These are phyloP conservation scores for Sphagnum contortum DNA, from an alignment of 225 moss, liverwort and hornwort genomes.

Conservation along the genomic window DNA sequence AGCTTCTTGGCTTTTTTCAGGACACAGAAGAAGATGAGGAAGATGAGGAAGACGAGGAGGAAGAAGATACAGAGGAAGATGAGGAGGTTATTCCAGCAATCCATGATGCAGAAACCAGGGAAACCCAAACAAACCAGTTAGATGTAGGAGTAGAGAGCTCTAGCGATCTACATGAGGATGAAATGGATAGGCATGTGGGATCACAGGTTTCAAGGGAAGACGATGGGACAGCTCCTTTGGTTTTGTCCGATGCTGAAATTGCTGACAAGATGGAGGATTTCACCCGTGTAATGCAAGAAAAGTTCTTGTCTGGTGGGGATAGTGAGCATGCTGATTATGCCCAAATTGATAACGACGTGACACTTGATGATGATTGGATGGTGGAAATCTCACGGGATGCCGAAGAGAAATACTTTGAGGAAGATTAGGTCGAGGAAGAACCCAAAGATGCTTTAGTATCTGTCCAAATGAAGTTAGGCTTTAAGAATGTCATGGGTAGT, in stretches of 20 bases:
- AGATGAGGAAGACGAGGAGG: no score
- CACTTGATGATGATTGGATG: slow-evolving; percentile 65
- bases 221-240: slow-evolving; percentile 1
- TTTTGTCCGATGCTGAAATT: slow-evolving; percentile 25
- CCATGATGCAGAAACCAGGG: no score
- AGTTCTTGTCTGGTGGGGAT: slow-evolving; percentile 53
- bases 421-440: slow-evolving; percentile 15
- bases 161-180: slow-evolving; percentile 4
- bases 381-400: slow-evolving; percentile 59
- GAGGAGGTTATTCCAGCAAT: no score
- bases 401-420: slow-evolving; percentile 58
- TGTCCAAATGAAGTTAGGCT: no score
- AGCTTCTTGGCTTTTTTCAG: slow-evolving; percentile 9
- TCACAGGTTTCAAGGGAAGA: slow-evolving; percentile 4
- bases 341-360: slow-evolving; percentile 39
- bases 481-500: no score
- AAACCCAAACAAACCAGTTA: slow-evolving; percentile 1
- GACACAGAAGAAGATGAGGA: slow-evolving; percentile 50
- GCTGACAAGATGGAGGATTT: slow-evolving; percentile 54
- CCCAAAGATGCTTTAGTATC: no score
- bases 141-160: slow-evolving; percentile 5
- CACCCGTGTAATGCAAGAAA: slow-evolving; percentile 59
- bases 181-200: background rate
- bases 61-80: no score
- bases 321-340: slow-evolving; percentile 49